Base-by-base conservation (phyloP, 805 yeast species). In the Sugiyamaella marilandica region DNA sequence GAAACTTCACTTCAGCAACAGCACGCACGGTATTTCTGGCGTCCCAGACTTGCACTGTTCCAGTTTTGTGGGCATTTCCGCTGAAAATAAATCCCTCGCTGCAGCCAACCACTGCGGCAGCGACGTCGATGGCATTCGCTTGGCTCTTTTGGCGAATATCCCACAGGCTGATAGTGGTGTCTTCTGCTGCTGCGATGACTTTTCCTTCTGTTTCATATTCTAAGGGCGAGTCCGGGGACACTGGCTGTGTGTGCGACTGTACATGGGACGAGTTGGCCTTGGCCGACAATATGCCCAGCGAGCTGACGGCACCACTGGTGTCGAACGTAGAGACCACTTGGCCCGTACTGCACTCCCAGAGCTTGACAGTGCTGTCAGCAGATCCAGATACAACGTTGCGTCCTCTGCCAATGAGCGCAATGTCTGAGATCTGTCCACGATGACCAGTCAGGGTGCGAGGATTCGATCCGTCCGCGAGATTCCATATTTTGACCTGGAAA, bases 311-410 rank as follows among this genome's bases (percentile, higher is more conserved):
- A 34, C 66, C 70, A 9, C 60, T 63, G 36, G 79, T 70, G 7
- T 60, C 55, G 49, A 80, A 73, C 35, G 70, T 66, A 59, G 74
- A 68, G 3, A 84, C 62, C 8, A 67, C 60, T 16, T 61, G 50
- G 1, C 84, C 88, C 1, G 76, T 61, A 0, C 86, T 83, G 64
- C 88, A 79, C 59, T 85, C 92, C 91, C 90, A 86, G 35, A 87
- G 62, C 41, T 69, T 73, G 1, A 84, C 70, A 0, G 78, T 62
- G 0, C 87, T 87, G 47, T 63, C 87, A 3, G 56, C 49, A 5
- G 81, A 75, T 10, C 82, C 70, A 5, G 84, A 76, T 16, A 84
- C 56, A 54, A 87, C 70, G 62, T 86, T 85, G 39, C 92, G 69
- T 0, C 95, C 95, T 14, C 78, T 69, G 0, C 82, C 90, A 16